Conservation (phyloP, 2,329 filamentous ascomycete species). For the Periconia digitata region DNA sequence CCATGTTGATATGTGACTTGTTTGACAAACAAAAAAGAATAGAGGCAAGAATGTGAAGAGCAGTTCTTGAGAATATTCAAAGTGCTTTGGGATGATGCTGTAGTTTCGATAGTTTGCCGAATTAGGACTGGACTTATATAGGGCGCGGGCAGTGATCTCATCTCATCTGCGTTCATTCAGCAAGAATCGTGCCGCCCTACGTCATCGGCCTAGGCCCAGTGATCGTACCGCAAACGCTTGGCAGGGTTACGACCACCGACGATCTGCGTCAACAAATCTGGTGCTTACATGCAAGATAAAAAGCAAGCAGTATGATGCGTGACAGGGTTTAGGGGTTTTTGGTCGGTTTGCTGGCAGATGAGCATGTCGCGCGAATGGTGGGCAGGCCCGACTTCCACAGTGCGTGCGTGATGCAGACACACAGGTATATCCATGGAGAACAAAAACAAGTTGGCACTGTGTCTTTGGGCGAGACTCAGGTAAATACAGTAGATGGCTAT, state of each 20-base stretch:
- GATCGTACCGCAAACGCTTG: conserved; percentile 15
- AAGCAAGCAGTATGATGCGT: background rate
- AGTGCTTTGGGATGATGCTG: background rate
- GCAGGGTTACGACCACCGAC: conserved; percentile 3
- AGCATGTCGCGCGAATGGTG: too few species aligned
- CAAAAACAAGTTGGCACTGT: too few species aligned
- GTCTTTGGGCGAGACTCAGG: too few species aligned
- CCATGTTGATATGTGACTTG: conserved; percentile 2
- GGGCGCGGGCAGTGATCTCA: conserved; percentile 6
- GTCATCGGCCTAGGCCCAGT: conserved; percentile 21
- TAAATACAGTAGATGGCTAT: too few species aligned
- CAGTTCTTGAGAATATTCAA: background rate
- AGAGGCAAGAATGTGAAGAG: background rate
- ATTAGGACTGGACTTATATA: background rate
- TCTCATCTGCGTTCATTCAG: conserved; percentile 1
- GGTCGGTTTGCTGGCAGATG: too few species aligned
- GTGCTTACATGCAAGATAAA: background rate
- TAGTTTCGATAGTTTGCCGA: background rate
- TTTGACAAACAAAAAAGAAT: too few species aligned
- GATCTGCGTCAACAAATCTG: background rate
- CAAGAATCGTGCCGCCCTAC: conserved; percentile 14
- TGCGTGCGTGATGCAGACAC: too few species aligned
- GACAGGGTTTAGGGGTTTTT: too few species aligned
- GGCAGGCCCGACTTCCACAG: too few species aligned
- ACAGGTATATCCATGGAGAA: too few species aligned